phyloP scores from a whole-genome alignment of 805 yeast genomes.

The Metschnikowia henanensis region DNA sequence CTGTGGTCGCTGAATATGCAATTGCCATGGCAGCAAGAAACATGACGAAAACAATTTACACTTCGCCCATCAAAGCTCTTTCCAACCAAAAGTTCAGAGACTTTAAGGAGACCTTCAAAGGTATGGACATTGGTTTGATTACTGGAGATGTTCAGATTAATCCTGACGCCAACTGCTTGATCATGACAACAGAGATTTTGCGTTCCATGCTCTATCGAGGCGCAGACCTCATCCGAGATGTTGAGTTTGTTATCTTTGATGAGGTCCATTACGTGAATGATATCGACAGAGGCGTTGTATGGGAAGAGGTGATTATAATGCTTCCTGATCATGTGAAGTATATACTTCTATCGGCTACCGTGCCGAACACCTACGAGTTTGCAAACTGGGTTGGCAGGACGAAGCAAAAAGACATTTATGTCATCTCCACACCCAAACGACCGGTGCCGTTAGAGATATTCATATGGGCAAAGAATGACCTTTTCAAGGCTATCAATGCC shows the following conservation, averaged over 20 bases:
- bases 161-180: conserved; percentile 92
- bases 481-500: conserved; percentile 73
- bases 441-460: conserved; percentile 93
- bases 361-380: conserved; percentile 97
- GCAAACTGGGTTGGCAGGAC: conserved; percentile 99
- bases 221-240: conserved; percentile 94
- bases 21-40: conserved; percentile 95
- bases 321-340: conserved; percentile 94
- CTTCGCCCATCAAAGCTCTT: conserved; percentile 92
- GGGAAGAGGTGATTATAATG: conserved; percentile 99
- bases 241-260: conserved; percentile 95
- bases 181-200: conserved; percentile 97
- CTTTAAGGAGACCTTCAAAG: conserved; percentile 75
- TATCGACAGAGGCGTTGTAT: conserved; percentile 95
- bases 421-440: conserved; percentile 92
- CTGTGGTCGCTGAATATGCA: conserved; percentile 98
- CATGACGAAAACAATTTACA: conserved; percentile 95
- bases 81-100: conserved; percentile 91
- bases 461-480: conserved; percentile 76
- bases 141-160: conserved; percentile 99
- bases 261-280: conserved; percentile 98
- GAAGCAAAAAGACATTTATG: conserved; percentile 92
- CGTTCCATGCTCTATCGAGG: conserved; percentile 96
- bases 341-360: conserved; percentile 91
- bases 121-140: conserved; percentile 86